These are phyloP conservation scores for Trametes cingulata DNA, from an alignment of 768 basidiomycete genomes.

Conservation along the genomic window DNA sequence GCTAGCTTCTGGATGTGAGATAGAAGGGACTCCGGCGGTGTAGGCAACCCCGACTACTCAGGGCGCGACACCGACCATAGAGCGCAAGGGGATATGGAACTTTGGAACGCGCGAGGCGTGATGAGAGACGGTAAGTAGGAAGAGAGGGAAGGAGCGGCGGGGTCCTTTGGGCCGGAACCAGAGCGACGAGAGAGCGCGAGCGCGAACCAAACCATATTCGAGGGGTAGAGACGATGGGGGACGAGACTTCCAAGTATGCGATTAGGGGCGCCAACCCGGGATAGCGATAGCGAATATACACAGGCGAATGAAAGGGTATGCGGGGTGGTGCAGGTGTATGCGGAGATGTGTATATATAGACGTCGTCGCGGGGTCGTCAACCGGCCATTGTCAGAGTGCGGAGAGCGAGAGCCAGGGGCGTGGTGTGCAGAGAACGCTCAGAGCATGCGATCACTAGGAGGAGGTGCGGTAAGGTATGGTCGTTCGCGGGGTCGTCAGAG, in stretches of 20 bases:
- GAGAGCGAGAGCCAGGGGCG: not conserved
- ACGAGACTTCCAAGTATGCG: constrained; percentile 4
- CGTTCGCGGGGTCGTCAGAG: constrained; percentile 23
- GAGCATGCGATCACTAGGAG: constrained; percentile 8
- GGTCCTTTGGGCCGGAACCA: constrained; percentile 28
- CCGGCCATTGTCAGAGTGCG: constrained; percentile 5
- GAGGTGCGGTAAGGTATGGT: constrained; percentile 10
- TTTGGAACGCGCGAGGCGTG: not conserved
- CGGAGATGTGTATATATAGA: constrained; percentile 11
- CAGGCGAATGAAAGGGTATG: constrained; percentile 21
- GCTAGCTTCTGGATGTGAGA: constrained; percentile 1
- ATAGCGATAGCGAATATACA: constrained; percentile 25
- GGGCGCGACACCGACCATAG: not conserved
- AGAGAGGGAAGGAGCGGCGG: constrained; percentile 21
- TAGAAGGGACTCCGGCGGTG: constrained; percentile 4
- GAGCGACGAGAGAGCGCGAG: constrained; percentile 17
- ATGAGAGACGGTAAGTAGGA: not conserved
- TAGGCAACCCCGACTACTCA: constrained; percentile 9
- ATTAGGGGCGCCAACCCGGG: constrained; percentile 21
- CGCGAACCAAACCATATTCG: constrained; percentile 7
- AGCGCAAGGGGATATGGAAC: not conserved
- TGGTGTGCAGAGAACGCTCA: not conserved
- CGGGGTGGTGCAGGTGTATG: constrained; percentile 18
- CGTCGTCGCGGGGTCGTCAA: constrained; percentile 20
- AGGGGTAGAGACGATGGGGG: not conserved